Evolutionary conservation across 176 grass and related monocot species (phyloP).

Genomic region (Triticum dicoccoides): DNA sequence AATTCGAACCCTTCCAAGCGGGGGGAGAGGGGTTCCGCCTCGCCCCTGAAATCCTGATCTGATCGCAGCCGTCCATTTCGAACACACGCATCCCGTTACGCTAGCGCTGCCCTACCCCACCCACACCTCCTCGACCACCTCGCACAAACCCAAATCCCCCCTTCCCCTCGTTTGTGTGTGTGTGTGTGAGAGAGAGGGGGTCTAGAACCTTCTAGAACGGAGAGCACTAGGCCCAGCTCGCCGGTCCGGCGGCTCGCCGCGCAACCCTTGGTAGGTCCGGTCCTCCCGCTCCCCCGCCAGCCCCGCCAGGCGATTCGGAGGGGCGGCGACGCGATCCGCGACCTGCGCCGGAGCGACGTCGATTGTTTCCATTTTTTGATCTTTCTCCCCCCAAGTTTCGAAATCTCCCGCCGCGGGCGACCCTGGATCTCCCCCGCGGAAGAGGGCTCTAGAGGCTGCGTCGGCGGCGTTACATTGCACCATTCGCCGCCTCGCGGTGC

Average conservation of each 20-base stretch:
- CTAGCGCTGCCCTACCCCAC: background rate
- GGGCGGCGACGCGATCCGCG: background rate
- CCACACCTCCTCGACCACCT: background rate
- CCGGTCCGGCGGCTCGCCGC: background rate
- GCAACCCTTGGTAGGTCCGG: background rate
- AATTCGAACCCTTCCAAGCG: slow-evolving; percentile 48
- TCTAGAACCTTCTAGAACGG: slow-evolving; percentile 38
- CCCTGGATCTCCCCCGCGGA: slow-evolving; percentile 10
- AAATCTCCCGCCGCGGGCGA: background rate
- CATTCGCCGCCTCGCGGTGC: slow-evolving; percentile 40
- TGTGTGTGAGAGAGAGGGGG: background rate
- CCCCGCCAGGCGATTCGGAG: background rate
- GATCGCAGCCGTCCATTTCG: slow-evolving; percentile 47
- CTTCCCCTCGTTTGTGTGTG: no score
- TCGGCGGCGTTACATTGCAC: background rate
- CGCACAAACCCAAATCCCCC: background rate
- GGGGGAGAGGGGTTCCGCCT: background rate
- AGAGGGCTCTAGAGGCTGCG: background rate
- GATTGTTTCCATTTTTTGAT: background rate
- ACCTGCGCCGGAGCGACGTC: background rate
- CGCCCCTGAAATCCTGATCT: no score
- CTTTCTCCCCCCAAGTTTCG: background rate
- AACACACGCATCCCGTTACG: slow-evolving; percentile 14
- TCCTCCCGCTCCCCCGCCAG: background rate
- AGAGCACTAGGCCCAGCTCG: background rate